Evolutionary conservation across 2,329 filamentous ascomycete genomes (phyloP).

Genomic region (Aspergillus neoniger): DNA sequence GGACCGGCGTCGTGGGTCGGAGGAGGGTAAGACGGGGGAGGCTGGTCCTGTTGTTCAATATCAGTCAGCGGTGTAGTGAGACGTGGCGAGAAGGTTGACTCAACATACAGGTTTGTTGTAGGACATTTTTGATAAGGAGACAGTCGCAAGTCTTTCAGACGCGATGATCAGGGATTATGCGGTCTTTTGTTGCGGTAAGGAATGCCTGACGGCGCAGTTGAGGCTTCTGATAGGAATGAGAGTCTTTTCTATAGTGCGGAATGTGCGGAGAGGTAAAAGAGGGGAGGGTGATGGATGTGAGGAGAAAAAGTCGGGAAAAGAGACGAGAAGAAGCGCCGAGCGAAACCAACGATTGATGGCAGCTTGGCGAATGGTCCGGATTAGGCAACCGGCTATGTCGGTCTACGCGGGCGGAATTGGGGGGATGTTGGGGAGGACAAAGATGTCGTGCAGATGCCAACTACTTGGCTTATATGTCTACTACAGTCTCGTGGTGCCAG

Average conservation of each 20-base stretch:
- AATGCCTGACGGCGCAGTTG: not conserved
- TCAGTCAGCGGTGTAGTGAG: not conserved
- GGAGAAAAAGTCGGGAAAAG: not conserved
- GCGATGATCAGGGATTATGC: not conserved
- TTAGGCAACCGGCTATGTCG: conserved; percentile 7
- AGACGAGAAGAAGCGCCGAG: not conserved
- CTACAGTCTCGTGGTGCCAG: not conserved
- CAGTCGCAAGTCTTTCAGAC: not conserved
- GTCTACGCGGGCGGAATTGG: not conserved
- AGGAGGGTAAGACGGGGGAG: conserved; percentile 42
- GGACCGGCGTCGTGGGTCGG: conserved; percentile 36
- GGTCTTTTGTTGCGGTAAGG: not conserved
- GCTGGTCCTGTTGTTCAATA: conserved; percentile 28
- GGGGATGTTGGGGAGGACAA: not conserved
- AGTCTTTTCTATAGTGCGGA: not conserved
- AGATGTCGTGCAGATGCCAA: not conserved
- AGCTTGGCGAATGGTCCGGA: conserved; percentile 8
- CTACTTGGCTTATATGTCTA: not conserved
- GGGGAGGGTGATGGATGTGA: not conserved
- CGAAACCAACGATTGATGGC: not conserved
- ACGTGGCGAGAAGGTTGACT: not conserved
- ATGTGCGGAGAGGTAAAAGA: not conserved
- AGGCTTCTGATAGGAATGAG: not conserved
- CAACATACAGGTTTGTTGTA: conserved; percentile 36
- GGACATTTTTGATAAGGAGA: conserved; percentile 27